phyloP scores from a whole-genome alignment of 352 stramenopile genomes.

The Phytophthora lateralis region DNA sequence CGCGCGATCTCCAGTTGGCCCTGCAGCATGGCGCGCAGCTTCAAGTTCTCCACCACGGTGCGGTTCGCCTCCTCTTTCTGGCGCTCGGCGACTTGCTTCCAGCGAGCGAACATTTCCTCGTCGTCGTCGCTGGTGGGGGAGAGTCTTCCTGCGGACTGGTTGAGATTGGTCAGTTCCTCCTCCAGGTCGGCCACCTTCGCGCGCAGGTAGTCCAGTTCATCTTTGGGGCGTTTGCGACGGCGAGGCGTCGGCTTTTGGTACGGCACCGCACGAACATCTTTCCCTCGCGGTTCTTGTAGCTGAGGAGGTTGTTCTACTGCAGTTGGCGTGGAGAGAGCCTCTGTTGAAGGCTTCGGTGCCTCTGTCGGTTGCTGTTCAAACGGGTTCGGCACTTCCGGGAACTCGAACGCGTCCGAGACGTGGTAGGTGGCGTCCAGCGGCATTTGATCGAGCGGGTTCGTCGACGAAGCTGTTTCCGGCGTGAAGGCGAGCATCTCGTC shows the following conservation, averaged over 20 bases:
- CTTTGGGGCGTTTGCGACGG: conserved; percentile 42
- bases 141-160: conserved; percentile 15
- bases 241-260: conserved; percentile 28
- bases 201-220: conserved; percentile 45
- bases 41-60: conserved; percentile 40
- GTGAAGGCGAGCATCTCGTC: conserved; percentile 36
- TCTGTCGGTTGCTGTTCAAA: conserved; percentile 16
- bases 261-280: conserved; percentile 18
- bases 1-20: conserved; percentile 36
- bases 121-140: conserved; percentile 23
- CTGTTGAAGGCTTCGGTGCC: background rate
- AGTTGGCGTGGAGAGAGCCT: background rate
- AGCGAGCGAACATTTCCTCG: conserved; percentile 31
- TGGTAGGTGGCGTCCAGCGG: conserved; percentile 17
- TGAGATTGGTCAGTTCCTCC: conserved; percentile 31
- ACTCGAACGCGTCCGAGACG: conserved; percentile 20
- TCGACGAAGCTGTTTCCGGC: conserved; percentile 3
- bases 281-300: conserved; percentile 9
- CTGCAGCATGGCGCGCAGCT: conserved; percentile 41
- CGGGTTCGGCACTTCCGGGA: conserved; percentile 27
- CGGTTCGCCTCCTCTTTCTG: conserved; percentile 37
- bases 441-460: background rate
- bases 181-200: conserved; percentile 34
- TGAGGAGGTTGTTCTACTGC: background rate
- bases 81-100: conserved; percentile 37